Conservation (phyloP, 2,329 filamentous ascomycete species). For the Hortaea sp. region DNA sequence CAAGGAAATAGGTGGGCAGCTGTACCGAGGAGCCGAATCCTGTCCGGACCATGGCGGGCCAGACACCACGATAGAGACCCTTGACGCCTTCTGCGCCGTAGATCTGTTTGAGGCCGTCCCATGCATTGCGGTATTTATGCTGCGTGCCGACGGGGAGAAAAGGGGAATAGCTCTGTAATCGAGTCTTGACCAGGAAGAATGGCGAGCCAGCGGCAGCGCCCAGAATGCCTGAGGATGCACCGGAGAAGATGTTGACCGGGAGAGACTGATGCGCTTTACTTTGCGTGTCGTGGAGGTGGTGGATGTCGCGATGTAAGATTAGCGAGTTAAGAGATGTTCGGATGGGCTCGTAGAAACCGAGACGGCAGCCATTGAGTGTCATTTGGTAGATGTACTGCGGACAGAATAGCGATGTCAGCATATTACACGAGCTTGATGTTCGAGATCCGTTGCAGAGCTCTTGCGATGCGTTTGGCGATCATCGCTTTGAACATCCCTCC, state of each 20-base stretch:
- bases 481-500: background rate
- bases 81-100: constrained; percentile 64
- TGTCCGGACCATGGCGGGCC: constrained; percentile 88
- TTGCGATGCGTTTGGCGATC: too few relatives aligned
- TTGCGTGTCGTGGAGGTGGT: constrained; percentile 38
- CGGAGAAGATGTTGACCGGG: constrained; percentile 86
- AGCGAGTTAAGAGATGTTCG: constrained; percentile 47
- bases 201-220: constrained; percentile 89
- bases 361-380: constrained; percentile 86
- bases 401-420: background rate
- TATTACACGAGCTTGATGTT: background rate
- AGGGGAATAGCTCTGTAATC: constrained; percentile 85
- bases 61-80: constrained; percentile 83
- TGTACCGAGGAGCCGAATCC: constrained; percentile 94
- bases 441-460: background rate
- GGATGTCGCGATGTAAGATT: constrained; percentile 55
- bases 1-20: constrained; percentile 95
- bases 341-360: constrained; percentile 96
- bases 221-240: constrained; percentile 78
- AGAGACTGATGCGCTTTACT: constrained; percentile 58
- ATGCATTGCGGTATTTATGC: constrained; percentile 77
- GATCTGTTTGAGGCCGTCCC: constrained; percentile 74
- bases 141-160: constrained; percentile 95
- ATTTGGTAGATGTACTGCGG: constrained; percentile 83
- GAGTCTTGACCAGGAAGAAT: constrained; percentile 96